A percentile compares a stretch with the other conserved stretches of the same genome.
These are phyloP conservation scores for Hymenoscyphus albidus DNA, from an alignment of 2,329 filamentous ascomycete genomes.

Conservation along the genomic window DNA sequence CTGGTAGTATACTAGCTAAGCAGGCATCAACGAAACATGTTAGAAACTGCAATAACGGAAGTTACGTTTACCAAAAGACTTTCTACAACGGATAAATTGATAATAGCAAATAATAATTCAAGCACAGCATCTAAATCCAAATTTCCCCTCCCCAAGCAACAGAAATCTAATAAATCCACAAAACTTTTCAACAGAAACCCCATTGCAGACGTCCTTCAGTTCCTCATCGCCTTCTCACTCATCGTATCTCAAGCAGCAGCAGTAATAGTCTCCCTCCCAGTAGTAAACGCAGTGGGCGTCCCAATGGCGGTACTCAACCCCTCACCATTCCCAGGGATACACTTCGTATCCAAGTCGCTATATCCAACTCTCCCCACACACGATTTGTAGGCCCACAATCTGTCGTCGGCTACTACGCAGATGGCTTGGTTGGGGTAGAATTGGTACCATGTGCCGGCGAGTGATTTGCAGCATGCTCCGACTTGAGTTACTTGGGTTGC, in stretches of 20 bases:
- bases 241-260: neutral
- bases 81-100: no score
- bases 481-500: constrained; percentile 20
- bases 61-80: no score
- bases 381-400: constrained; percentile 11
- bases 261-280: neutral
- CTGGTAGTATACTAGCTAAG: no score
- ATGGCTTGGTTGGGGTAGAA: constrained; percentile 27
- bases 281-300: neutral
- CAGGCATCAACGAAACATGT: no score
- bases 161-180: no score
- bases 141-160: no score
- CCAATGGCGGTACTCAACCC: constrained; percentile 5
- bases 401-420: constrained; percentile 17
- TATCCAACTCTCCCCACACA: constrained; percentile 12
- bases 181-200: no score
- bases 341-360: constrained; percentile 20
- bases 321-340: constrained; percentile 24
- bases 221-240: neutral
- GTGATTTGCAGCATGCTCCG: constrained; percentile 21
- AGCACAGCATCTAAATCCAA: no score
- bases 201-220: no score
- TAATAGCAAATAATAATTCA: no score
- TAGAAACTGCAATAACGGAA: no score
- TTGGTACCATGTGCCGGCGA: constrained; percentile 26